Evolutionary conservation across 2,329 filamentous ascomycete species (phyloP).

Genomic region (Fusarium neocosmosporiellum): DNA sequence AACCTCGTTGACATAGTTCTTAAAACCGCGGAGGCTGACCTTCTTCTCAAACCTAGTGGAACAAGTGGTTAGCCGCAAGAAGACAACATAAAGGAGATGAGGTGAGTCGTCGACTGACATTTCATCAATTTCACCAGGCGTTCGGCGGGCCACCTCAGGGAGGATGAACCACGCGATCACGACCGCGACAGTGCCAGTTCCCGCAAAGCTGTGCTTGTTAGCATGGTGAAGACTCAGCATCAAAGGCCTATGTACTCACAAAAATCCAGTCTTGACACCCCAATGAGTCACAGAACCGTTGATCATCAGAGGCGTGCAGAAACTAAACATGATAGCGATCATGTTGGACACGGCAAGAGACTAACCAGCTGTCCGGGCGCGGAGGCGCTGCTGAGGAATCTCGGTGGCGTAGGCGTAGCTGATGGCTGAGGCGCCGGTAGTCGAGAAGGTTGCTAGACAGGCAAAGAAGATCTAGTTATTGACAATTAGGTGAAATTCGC

Average conservation of each 20-base stretch:
- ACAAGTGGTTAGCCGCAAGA: not conserved
- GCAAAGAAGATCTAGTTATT: constrained; percentile 22
- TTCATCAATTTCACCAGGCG: constrained; percentile 52
- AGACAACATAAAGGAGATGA: no score
- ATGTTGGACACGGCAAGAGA: constrained; percentile 52
- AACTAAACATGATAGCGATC: constrained; percentile 57
- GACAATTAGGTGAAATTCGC: not conserved
- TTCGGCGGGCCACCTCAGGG: constrained; percentile 49
- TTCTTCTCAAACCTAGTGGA: constrained; percentile 19
- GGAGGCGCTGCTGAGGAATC: constrained; percentile 18
- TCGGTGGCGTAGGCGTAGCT: constrained; percentile 26
- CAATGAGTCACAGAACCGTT: constrained; percentile 49
- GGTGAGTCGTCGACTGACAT: constrained; percentile 43
- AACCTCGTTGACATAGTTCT: constrained; percentile 25
- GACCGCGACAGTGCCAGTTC: constrained; percentile 45
- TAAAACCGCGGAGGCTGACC: constrained; percentile 16
- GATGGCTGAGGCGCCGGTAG: constrained; percentile 22
- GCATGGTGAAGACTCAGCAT: not conserved
- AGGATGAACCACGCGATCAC: constrained; percentile 52
- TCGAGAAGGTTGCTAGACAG: constrained; percentile 27
- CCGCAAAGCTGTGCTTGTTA: constrained; percentile 45
- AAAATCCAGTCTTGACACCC: constrained; percentile 59
- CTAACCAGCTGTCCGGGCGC: constrained; percentile 22
- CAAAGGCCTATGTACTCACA: constrained; percentile 46
- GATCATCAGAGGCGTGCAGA: constrained; percentile 58